phyloP scores from a whole-genome alignment of 768 basidiomycete genomes.

The Boletus patriciae region DNA sequence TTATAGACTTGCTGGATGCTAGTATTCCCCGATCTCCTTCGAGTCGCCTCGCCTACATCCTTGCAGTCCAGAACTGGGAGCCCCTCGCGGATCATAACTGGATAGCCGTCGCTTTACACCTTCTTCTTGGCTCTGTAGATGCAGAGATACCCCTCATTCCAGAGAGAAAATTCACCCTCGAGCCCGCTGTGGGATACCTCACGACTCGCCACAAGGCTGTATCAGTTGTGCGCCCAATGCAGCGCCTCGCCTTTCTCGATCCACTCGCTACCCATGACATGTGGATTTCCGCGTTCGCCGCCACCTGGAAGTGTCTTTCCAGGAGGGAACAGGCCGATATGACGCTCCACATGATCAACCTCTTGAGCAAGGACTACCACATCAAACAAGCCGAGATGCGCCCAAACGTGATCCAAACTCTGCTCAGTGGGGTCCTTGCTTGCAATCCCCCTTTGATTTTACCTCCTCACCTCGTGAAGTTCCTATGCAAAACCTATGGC shows the following conservation, averaged over 20 bases:
- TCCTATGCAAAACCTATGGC: constrained; percentile 92
- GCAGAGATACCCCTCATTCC: constrained; percentile 42
- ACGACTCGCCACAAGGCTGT: constrained; percentile 47
- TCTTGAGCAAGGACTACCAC: constrained; percentile 93
- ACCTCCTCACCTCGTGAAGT: constrained; percentile 94
- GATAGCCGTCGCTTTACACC: constrained; percentile 88
- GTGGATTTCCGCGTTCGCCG: constrained; percentile 87
- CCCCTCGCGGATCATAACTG: constrained; percentile 89
- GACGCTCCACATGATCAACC: constrained; percentile 83
- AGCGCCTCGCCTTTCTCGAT: constrained; percentile 82
- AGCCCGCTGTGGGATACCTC: constrained; percentile 35
- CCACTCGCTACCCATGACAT: constrained; percentile 71
- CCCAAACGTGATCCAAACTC: constrained; percentile 89
- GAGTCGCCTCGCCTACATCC: constrained; percentile 82
- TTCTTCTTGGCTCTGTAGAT: constrained; percentile 77
- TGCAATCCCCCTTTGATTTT: constrained; percentile 86
- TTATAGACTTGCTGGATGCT: constrained; percentile 86
- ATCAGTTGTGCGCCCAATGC: constrained; percentile 70
- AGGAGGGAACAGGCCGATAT: constrained; percentile 87
- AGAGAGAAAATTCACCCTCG: constrained; percentile 41
- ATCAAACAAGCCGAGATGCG: constrained; percentile 83
- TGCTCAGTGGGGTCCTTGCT: constrained; percentile 81
- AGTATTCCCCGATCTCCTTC: constrained; percentile 83
- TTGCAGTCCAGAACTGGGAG: constrained; percentile 96
- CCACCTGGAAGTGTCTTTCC: constrained; percentile 81